A percentile compares a stretch with the other conserved stretches of the same genome.
Conservation (phyloP, 2,329 filamentous ascomycete species). For the Chrysoporthe puriensis region DNA sequence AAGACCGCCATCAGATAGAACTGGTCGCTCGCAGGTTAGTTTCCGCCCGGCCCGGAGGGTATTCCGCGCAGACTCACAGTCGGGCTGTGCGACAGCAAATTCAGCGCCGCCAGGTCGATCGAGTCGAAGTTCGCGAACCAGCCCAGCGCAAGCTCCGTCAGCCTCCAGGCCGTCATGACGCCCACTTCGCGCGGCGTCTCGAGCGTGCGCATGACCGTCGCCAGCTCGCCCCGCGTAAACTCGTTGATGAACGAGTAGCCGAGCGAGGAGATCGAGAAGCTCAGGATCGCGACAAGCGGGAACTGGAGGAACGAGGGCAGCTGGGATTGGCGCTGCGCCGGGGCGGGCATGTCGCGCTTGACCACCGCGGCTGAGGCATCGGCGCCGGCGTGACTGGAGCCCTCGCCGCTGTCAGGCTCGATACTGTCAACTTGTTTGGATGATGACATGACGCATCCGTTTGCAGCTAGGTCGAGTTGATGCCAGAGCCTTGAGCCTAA, state of each 20-base stretch:
- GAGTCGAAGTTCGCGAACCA: constrained; percentile 79
- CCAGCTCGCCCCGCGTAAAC: constrained; percentile 67
- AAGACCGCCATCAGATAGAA: constrained; percentile 78
- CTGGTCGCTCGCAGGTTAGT: constrained; percentile 41
- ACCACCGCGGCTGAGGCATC: constrained; percentile 11
- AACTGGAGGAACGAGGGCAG: constrained; percentile 54
- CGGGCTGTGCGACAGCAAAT: constrained; percentile 74
- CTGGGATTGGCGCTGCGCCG: constrained; percentile 35
- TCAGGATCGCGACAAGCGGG: constrained; percentile 56
- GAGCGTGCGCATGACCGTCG: constrained; percentile 65
- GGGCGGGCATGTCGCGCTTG: background rate
- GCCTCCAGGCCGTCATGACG: constrained; percentile 55
- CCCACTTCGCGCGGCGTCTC: constrained; percentile 66
- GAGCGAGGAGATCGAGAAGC: constrained; percentile 64
- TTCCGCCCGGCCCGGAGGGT: constrained; percentile 13
- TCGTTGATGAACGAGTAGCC: constrained; percentile 66
- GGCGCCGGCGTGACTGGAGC: constrained; percentile 12
- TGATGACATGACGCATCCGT: constrained; percentile 23
- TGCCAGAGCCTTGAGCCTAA: background rate
- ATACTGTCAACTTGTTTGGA: constrained; percentile 14
- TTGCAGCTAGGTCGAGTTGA: background rate
- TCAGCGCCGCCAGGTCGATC: constrained; percentile 67
- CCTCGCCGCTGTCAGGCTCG: constrained; percentile 22
- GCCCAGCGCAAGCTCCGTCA: constrained; percentile 70
- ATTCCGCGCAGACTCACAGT: constrained; percentile 51